Evolutionary conservation across 768 basidiomycete genomes (phyloP), one percentile per base, ranked within the genome.

Genomic region (Calocera viscosa): DNA sequence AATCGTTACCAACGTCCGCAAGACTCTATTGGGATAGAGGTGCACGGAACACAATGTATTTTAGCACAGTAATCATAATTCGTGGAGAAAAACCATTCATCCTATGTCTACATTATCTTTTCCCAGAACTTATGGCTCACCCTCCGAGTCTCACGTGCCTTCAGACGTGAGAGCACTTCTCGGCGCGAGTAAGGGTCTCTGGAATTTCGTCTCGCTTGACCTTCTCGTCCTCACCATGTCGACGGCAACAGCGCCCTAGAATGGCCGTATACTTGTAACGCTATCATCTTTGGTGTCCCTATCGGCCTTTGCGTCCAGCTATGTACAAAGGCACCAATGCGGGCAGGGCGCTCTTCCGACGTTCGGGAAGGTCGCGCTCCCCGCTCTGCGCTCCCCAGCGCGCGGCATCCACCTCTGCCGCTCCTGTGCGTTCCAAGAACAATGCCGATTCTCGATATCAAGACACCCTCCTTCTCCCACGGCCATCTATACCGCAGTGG

Each of bases 401-500:
- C 3, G 14, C 7, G 7, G 53, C 53, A 5, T 60, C 53, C 14
- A 60, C 53, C 5, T 19, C 16, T 24, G 43, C 43, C n/a, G n/a
- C n/a, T n/a, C n/a, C n/a, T n/a, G n/a, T n/a, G n/a, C n/a, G n/a
- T n/a, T n/a, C 19, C 39, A 40, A 40, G 39, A 40, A 40, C 11
- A 40, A 10, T 10, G 39, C 39, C 39, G 39, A 19, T 40, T 19
- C n/a, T n/a, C n/a, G n/a, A n/a, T 88, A 80, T 68, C 78, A 82
- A 3, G 76, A 80, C 40, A 90, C 93, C 0, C 78, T 99, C 12
- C 81, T 85, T 1, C 83, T 97, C 1, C 95, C 95, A 0, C 87
- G 85, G 71, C 94, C 95, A 0, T 70, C 79, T 0, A 92, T 97
- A 73, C 85, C 90, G 1, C 79, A 92, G 63, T 83, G 88, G 78